These are phyloP conservation scores for Chaetomiaceae sp. DNA, from an alignment of 2,329 filamentous ascomycete genomes.

Conservation along the genomic window DNA sequence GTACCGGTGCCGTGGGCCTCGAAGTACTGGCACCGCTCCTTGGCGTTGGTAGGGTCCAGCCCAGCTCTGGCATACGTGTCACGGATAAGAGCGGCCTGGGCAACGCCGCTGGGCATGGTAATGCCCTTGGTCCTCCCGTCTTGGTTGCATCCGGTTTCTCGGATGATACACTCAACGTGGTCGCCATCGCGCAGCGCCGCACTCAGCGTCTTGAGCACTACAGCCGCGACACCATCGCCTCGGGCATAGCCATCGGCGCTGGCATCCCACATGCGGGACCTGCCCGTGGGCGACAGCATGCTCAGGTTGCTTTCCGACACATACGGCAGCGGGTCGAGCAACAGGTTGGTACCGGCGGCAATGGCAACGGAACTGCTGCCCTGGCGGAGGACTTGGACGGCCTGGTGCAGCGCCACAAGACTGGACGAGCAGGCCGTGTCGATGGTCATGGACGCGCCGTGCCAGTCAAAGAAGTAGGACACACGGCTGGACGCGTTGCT, in stretches of 20 bases:
- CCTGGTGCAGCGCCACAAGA: constrained; percentile 5
- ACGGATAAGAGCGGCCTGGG: constrained; percentile 37
- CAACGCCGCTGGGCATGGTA: constrained; percentile 39
- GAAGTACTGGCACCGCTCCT: constrained; percentile 31
- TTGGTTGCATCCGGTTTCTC: constrained; percentile 36
- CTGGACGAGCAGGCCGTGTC: constrained; percentile 16
- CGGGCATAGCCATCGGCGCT: constrained; percentile 46
- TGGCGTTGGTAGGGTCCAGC: constrained; percentile 26
- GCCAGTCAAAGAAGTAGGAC: constrained; percentile 5
- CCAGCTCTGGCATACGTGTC: constrained; percentile 35
- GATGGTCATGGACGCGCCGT: constrained; percentile 7
- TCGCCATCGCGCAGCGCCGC: constrained; percentile 42
- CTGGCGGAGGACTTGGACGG: constrained; percentile 11
- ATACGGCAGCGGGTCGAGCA: constrained; percentile 15
- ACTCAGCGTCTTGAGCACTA: constrained; percentile 42
- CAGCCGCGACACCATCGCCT: constrained; percentile 43
- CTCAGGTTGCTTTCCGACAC: constrained; percentile 30
- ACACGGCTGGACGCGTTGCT: background rate
- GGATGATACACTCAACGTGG: constrained; percentile 36
- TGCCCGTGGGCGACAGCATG: constrained; percentile 33
- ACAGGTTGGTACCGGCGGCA: constrained; percentile 16
- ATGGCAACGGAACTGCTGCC: constrained; percentile 29
- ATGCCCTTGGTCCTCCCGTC: constrained; percentile 44
- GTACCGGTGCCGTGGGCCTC: constrained; percentile 38
- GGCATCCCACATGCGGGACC: constrained; percentile 38